phyloP scores from a whole-genome alignment of 805 yeast genomes.

The Wickerhamomyces alni region DNA sequence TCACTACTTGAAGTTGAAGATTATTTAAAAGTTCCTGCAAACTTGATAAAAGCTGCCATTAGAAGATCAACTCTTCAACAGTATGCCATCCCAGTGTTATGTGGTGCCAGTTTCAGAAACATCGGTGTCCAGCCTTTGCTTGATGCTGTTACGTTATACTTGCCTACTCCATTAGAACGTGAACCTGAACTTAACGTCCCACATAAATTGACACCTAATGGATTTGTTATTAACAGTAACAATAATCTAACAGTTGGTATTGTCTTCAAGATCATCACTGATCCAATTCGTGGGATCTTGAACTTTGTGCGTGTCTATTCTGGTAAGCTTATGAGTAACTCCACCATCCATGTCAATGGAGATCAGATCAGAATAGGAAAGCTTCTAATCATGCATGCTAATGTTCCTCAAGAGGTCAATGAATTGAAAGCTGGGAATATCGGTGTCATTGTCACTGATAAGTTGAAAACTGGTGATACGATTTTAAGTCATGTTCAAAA shows the following conservation, averaged over 20 bases:
- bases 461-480: slow-evolving; percentile 87
- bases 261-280: slow-evolving; percentile 89
- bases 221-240: slow-evolving; percentile 48
- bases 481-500: slow-evolving; percentile 55
- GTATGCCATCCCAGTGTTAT: slow-evolving; percentile 68
- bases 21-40: slow-evolving; percentile 57
- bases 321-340: slow-evolving; percentile 62
- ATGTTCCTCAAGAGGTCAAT: slow-evolving; percentile 67
- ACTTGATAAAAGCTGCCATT: slow-evolving; percentile 51
- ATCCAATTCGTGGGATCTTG: slow-evolving; percentile 76
- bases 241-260: slow-evolving; percentile 66
- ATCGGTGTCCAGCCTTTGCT: slow-evolving; percentile 93
- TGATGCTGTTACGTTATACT: slow-evolving; percentile 71
- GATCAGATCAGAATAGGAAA: slow-evolving; percentile 60
- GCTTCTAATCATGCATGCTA: slow-evolving; percentile 82
- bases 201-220: slow-evolving; percentile 36
- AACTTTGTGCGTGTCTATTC: slow-evolving; percentile 85
- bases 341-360: slow-evolving; percentile 63
- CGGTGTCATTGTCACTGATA: slow-evolving; percentile 63
- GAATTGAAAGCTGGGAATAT: slow-evolving; percentile 71
- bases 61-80: slow-evolving; percentile 54
- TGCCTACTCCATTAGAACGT: slow-evolving; percentile 78
- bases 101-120: slow-evolving; percentile 90
- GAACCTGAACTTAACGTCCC: slow-evolving; percentile 47
- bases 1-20: slow-evolving; percentile 72